phyloP scores from a whole-genome alignment of 352 stramenopile species.

The Pythium plurisporium region DNA sequence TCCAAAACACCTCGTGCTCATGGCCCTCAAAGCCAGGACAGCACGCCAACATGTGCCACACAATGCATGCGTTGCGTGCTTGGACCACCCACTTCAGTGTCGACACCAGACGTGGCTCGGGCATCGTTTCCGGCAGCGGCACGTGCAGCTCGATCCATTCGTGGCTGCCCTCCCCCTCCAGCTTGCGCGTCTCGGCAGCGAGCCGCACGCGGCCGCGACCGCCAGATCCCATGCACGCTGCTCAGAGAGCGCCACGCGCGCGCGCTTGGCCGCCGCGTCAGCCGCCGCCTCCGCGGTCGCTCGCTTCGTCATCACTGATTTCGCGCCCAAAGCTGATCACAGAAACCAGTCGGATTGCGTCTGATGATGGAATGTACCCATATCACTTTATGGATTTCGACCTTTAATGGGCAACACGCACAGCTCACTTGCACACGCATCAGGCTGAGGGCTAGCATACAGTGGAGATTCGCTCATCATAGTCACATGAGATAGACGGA shows the following conservation, averaged over 20 bases:
- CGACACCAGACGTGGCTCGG: background rate
- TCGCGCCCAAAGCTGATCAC: too few species aligned
- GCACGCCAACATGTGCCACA: background rate
- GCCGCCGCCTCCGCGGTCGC: too few species aligned
- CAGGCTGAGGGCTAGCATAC: too few species aligned
- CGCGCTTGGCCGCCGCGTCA: background rate
- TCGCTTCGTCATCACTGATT: too few species aligned
- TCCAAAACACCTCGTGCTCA: slow-evolving; percentile 4
- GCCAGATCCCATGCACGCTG: background rate
- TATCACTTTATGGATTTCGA: too few species aligned
- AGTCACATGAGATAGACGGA: too few species aligned
- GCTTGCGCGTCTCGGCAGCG: background rate
- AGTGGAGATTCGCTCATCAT: too few species aligned
- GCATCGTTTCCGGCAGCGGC: background rate
- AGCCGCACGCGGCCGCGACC: background rate
- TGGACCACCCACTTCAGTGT: background rate
- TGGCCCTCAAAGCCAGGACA: background rate
- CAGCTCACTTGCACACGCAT: too few species aligned
- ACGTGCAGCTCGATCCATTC: slow-evolving; percentile 2
- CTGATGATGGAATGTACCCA: too few species aligned
- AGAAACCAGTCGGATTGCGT: too few species aligned
- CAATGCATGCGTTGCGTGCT: background rate
- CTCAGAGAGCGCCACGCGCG: background rate
- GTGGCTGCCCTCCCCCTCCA: background rate
- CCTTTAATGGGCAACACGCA: too few species aligned